phyloP scores from a whole-genome alignment of 164 flowering plant species.

The Santalum album region DNA sequence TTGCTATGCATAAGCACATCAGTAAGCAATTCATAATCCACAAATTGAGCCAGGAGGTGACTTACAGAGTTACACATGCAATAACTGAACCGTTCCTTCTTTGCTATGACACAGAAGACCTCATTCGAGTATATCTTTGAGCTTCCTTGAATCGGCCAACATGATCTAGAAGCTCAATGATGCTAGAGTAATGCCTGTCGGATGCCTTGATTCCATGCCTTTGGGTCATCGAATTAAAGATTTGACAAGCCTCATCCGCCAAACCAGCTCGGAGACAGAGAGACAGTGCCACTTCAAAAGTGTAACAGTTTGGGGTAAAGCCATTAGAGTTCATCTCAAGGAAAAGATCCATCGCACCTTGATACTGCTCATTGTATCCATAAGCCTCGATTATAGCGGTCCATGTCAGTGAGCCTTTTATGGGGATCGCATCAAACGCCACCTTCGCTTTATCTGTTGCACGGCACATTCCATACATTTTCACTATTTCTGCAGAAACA shows the following conservation, averaged over 20 bases:
- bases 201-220: conserved; percentile 38
- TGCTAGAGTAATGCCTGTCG: conserved; percentile 42
- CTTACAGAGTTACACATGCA: not conserved
- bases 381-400: conserved; percentile 75
- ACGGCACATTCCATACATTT: conserved; percentile 64
- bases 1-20: no score
- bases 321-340: conserved; percentile 34
- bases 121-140: conserved; percentile 28
- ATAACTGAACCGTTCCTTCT: not conserved
- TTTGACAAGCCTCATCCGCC: conserved; percentile 44
- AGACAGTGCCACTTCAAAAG: conserved; percentile 44
- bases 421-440: conserved; percentile 39
- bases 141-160: conserved; percentile 40
- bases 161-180: conserved; percentile 43
- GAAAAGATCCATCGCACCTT: conserved; percentile 51
- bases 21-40: no score
- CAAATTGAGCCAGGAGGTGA: not conserved
- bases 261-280: conserved; percentile 56
- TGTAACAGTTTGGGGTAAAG: conserved; percentile 49
- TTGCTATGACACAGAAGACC: conserved; percentile 15
- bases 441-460: conserved; percentile 30
- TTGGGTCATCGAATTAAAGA: conserved; percentile 45
- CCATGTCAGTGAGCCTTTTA: conserved; percentile 61
- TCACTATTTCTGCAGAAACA: conserved; percentile 56
- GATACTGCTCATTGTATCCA: conserved; percentile 33